Evolutionary conservation across 1,284 basidiomycete species (phyloP), one percentile per base, ranked within the genome.

Genomic region (Somion occarium): DNA sequence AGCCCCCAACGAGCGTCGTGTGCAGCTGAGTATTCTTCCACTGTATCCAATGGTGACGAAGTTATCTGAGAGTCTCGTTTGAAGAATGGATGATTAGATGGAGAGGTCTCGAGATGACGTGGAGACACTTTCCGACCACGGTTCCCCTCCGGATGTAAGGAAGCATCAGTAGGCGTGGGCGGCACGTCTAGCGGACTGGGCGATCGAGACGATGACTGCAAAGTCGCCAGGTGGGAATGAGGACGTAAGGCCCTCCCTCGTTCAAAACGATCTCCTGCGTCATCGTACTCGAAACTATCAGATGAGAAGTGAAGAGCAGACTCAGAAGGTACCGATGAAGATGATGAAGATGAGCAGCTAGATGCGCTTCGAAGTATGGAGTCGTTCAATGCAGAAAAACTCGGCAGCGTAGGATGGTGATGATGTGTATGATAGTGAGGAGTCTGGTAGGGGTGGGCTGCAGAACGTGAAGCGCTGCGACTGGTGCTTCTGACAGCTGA

Each of bases 361-460:
- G 65, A 66, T n/a, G 30, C 56, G 30, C 62, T 63, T 46, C 61
- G 60, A 20, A 60, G 41, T 58, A 63, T 55, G 51, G 59, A 51
- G 18, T 61, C 51, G 18, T 60, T 60, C 39, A 64, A 57, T 3
- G 58, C 58, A 2, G 59, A 57, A 23, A 63, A 53, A 20, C 52
- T 59, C 15, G 60, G 60, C 38, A 56, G 51, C 20, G 58, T 58
- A 18, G 56, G 60, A 38, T 54, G 44, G 7, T 43, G 42, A 22
- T 43, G 56, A 46, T 11, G 41, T 26, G 44, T 22, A 39, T 43
- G 51, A 18, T 15, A 38, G 45, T 20, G 52, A 34, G 11, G 39
- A 25, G 53, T 48, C 57, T 51, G 20, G 55, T 50, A 55, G 1
- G 44, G 34, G n/a, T 56, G 60, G 43, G 37, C 46, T 26, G 52